These are phyloP conservation scores for Escallonia herrerae DNA, from an alignment of 129 eudicot species.

Conservation along the genomic window DNA sequence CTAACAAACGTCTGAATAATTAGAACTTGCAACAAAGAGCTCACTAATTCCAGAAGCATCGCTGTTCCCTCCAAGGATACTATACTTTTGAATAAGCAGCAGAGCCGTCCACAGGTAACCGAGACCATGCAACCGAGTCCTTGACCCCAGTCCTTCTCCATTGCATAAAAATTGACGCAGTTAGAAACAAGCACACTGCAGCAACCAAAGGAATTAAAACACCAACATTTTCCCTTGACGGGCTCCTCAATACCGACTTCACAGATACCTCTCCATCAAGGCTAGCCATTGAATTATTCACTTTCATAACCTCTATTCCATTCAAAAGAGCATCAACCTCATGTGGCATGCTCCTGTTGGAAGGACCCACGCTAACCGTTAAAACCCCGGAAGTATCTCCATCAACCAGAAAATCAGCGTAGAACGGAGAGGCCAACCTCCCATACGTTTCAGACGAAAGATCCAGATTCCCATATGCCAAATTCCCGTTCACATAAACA, in stretches of 20 bases:
- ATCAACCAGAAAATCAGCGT: slow-evolving; percentile 78
- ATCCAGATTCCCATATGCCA: slow-evolving; percentile 75
- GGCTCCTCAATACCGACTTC: slow-evolving; percentile 35
- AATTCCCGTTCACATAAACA: slow-evolving; percentile 67
- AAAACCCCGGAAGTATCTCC: slow-evolving; percentile 40
- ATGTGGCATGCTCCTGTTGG: slow-evolving; percentile 48
- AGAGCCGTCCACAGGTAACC: slow-evolving; percentile 59
- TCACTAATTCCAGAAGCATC: neutral
- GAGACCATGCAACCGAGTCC: slow-evolving; percentile 54
- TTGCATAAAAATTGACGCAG: slow-evolving; percentile 52
- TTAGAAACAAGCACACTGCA: slow-evolving; percentile 56
- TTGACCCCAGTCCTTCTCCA: slow-evolving; percentile 41
- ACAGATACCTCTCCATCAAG: slow-evolving; percentile 62
- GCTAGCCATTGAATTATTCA: slow-evolving; percentile 69
- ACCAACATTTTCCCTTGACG: slow-evolving; percentile 31
- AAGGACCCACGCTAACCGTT: slow-evolving; percentile 69
- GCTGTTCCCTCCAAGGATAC: neutral
- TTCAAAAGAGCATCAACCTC: slow-evolving; percentile 77
- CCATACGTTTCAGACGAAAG: slow-evolving; percentile 35
- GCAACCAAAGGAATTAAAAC: slow-evolving; percentile 45
- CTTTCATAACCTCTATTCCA: slow-evolving; percentile 75
- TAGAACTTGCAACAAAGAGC: neutral
- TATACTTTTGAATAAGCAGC: slow-evolving; percentile 51
- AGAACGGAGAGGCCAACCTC: slow-evolving; percentile 74
- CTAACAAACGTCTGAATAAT: neutral